phyloP scores from a whole-genome alignment of 306 rosid genomes.

The Corylus avellana region DNA sequence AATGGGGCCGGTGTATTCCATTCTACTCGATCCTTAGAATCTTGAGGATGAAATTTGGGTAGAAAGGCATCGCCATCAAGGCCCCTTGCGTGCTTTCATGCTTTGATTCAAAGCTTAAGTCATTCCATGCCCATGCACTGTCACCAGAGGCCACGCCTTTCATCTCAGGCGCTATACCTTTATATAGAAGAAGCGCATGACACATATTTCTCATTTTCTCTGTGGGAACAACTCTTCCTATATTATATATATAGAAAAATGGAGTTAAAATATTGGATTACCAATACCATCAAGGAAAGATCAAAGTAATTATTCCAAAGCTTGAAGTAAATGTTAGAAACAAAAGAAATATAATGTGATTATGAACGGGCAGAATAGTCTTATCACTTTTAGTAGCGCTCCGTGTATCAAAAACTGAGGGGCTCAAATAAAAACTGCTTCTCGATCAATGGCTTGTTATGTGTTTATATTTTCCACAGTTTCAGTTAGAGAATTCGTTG shows the following conservation, averaged over 20 bases:
- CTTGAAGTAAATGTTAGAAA: not conserved
- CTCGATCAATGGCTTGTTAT: not conserved
- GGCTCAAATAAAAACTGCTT: constrained; percentile 3
- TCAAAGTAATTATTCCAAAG: constrained; percentile 19
- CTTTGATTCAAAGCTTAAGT: constrained; percentile 58
- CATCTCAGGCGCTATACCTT: constrained; percentile 35
- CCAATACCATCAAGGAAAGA: constrained; percentile 13
- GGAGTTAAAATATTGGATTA: constrained; percentile 20
- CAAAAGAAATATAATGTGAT: not conserved
- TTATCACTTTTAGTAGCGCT: not conserved
- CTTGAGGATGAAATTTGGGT: constrained; percentile 56
- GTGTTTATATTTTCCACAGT: constrained; percentile 4
- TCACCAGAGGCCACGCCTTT: constrained; percentile 50
- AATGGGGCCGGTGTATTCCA: not conserved
- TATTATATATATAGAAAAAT: not conserved
- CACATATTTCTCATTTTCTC: constrained; percentile 34
- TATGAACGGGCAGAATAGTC: not conserved
- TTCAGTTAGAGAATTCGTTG: constrained; percentile 33
- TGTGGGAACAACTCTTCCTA: not conserved
- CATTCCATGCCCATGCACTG: constrained; percentile 69
- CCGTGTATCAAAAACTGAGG: not conserved
- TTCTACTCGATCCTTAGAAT: constrained; percentile 11
- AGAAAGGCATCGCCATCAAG: constrained; percentile 62
- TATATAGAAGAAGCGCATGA: constrained; percentile 39
- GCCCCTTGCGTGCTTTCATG: constrained; percentile 31